phyloP scores from a whole-genome alignment of 345 rosid genomes.

The Eucalyptus sp. region DNA sequence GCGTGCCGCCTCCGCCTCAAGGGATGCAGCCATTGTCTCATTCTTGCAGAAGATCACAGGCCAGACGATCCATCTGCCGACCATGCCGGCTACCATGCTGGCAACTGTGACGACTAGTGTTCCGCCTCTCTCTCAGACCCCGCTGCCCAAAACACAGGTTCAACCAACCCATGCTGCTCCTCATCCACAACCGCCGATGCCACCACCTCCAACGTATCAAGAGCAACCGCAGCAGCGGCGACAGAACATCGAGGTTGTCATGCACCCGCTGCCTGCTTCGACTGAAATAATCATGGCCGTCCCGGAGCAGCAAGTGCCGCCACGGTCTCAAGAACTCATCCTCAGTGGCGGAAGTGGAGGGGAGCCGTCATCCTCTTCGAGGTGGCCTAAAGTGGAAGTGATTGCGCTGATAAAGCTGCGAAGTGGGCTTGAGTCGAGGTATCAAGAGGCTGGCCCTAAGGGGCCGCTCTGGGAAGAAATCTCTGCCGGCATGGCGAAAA shows the following conservation, averaged over 20 bases:
- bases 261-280: not conserved
- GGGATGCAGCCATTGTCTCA: slow-evolving; percentile 55
- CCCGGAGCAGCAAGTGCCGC: slow-evolving; percentile 10
- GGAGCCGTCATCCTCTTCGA: slow-evolving; percentile 3
- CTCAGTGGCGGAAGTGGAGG: not conserved
- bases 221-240: not conserved
- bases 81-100: slow-evolving; percentile 3
- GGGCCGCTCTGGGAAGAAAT: slow-evolving; percentile 46
- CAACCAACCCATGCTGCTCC: not conserved
- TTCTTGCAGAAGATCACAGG: slow-evolving; percentile 73
- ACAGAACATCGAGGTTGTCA: not conserved
- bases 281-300: slow-evolving; percentile 1
- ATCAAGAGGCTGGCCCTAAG: slow-evolving; percentile 36
- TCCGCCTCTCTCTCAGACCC: not conserved
- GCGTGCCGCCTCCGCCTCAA: slow-evolving; percentile 49
- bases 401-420: slow-evolving; percentile 24
- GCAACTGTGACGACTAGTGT: not conserved
- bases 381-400: slow-evolving; percentile 45
- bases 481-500: slow-evolving; percentile 20
- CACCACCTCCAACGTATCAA: not conserved
- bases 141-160: not conserved
- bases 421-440: slow-evolving; percentile 22
- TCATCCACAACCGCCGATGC: not conserved
- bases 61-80: slow-evolving; percentile 55
- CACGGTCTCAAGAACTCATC: not conserved